Base-by-base conservation (phyloP, 768 basidiomycete species). In the Rhodotorula graminis region DNA sequence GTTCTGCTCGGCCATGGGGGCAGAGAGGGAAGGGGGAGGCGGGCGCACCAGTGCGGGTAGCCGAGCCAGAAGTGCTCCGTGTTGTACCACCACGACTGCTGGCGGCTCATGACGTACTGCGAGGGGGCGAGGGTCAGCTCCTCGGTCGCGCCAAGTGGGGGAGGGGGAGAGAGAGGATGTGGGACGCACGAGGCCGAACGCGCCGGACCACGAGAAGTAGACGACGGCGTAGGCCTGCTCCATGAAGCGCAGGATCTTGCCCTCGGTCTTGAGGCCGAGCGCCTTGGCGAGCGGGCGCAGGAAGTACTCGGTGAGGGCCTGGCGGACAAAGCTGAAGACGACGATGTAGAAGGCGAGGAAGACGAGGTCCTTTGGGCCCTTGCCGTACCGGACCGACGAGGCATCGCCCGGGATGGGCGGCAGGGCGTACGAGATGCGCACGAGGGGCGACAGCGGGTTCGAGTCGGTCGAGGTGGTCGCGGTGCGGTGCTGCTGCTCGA, bases 171-270 rank as follows among this genome's bases (percentile, higher is more conserved):
- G 9, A 14, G 37, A 27, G 10, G 25, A 14, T 14, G 56, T 1
- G 33, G 27, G 3, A 86, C 92, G 80, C 65, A 95, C 93, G 58
- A 88, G 83, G 40, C 96, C 95, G 85, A 89, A 88, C 6, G 82
- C 77, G 15, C 90, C 89, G 73, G 88, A 88, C 72, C 87, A 67
- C 2, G 83, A 76, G 76, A 92, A 94, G 81, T 98, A 99, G 23
- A 91, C 74, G 58, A 91, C 63, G 0, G 93, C 91, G 80, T 99
- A 96, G 0, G 87, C 88, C 79, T 95, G 95, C 82, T 99, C 95
- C 29, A 88, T 90, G 78, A 97, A 97, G 49, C 95, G 84, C 66
- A 88, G 87, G 23, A 93, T 80, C 80, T 94, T 96, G 33, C 79
- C 79, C 69, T 82, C 80, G 72, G 84, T 87, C 78, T 83, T 85